These are phyloP conservation scores for Entrophospora sp. DNA, from an alignment of 192 early-diverging fungal genomes.

Conservation along the genomic window DNA sequence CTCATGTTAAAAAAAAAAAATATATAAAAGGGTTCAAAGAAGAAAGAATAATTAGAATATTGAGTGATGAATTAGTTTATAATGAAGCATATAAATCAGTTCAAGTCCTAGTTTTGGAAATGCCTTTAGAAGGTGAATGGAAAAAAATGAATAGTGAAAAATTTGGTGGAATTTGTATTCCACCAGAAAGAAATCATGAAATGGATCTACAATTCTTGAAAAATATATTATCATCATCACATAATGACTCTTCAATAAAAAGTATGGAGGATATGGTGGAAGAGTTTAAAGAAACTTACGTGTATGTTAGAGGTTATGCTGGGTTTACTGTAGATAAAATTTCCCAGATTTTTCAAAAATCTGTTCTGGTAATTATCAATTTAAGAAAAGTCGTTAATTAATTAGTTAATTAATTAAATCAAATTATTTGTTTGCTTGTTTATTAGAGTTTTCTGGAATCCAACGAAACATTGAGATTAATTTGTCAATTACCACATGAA, in stretches of 20 bases:
- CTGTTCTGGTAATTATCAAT: constrained; percentile 31
- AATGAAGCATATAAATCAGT: constrained; percentile 30
- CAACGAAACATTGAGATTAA: constrained; percentile 16
- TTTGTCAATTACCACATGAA: constrained; percentile 30
- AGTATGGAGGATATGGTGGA: constrained; percentile 31
- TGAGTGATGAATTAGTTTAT: constrained; percentile 43
- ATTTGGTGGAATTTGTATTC: background rate
- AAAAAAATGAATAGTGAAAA: constrained; percentile 23
- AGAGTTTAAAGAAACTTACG: constrained; percentile 45
- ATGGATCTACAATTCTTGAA: background rate
- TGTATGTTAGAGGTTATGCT: constrained; percentile 46
- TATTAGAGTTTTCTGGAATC: constrained; percentile 20
- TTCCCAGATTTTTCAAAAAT: constrained; percentile 37
- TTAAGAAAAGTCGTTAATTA: too few relatives aligned
- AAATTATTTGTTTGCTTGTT: too few relatives aligned
- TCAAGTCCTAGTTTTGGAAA: constrained; percentile 34
- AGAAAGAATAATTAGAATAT: constrained; percentile 36
- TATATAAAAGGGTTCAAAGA: too few relatives aligned
- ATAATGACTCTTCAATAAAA: too few relatives aligned
- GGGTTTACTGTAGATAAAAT: constrained; percentile 39
- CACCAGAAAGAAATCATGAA: background rate
- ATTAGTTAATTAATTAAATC: too few relatives aligned
- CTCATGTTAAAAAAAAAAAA: constrained; percentile 25
- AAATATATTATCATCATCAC: background rate
- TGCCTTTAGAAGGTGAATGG: constrained; percentile 40